phyloP scores from a whole-genome alignment of 2,329 filamentous ascomycete species.

The Penicillium expansum region DNA sequence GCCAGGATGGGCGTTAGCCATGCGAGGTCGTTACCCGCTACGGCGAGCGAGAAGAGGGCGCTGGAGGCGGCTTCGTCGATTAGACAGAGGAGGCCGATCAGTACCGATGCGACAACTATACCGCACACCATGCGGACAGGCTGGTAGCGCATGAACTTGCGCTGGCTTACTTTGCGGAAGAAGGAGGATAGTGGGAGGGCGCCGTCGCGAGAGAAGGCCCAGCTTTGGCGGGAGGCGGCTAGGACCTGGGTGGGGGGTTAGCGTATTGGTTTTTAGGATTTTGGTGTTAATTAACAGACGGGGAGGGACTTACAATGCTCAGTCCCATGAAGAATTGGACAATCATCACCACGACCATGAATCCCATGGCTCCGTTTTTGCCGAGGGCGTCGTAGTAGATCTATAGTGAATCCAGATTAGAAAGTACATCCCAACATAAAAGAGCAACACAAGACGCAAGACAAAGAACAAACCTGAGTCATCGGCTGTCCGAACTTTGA shows the following conservation, averaged over 20 bases:
- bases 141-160: slow-evolving; percentile 51
- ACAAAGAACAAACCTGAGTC: slow-evolving; percentile 41
- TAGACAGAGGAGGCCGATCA: slow-evolving; percentile 57
- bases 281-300: too few species aligned
- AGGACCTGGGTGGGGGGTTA: slow-evolving; percentile 39
- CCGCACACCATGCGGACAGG: slow-evolving; percentile 58
- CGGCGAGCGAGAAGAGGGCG: slow-evolving; percentile 52
- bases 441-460: not conserved
- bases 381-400: slow-evolving; percentile 62
- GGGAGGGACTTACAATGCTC: slow-evolving; percentile 45
- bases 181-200: slow-evolving; percentile 58
- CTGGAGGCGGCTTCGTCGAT: slow-evolving; percentile 56
- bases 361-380: slow-evolving; percentile 56
- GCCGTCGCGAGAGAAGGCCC: slow-evolving; percentile 61
- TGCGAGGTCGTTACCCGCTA: slow-evolving; percentile 59
- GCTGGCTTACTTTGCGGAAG: slow-evolving; percentile 55
- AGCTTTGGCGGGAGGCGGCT: slow-evolving; percentile 58
- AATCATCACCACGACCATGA: slow-evolving; percentile 59
- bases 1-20: slow-evolving; percentile 58
- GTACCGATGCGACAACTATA: slow-evolving; percentile 49
- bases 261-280: not conserved
- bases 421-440: too few species aligned
- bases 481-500: slow-evolving; percentile 59
- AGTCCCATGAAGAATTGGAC: slow-evolving; percentile 63
- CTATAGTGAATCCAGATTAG: slow-evolving; percentile 24